These are phyloP conservation scores for Eugenia klotzschiana DNA, from an alignment of 441 rosid genomes.

Conservation along the genomic window DNA sequence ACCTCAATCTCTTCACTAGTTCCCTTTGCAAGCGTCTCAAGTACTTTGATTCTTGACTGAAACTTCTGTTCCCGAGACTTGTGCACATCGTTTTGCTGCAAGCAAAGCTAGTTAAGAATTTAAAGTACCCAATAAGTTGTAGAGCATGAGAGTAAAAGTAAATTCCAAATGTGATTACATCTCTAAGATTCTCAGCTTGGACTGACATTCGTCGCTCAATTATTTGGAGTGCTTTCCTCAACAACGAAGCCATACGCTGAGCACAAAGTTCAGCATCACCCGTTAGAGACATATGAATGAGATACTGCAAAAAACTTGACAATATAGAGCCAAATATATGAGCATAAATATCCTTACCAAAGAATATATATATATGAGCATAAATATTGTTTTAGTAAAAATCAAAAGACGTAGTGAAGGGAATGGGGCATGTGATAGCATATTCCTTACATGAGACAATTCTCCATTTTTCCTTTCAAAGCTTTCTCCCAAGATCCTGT, in stretches of 20 bases:
- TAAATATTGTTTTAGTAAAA: not conserved
- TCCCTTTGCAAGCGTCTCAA: constrained; percentile 76
- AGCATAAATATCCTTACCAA: not conserved
- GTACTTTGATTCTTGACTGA: constrained; percentile 53
- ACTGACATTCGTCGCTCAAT: constrained; percentile 64
- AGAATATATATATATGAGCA: not conserved
- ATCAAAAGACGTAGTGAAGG: not conserved
- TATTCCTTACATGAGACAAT: constrained; percentile 51
- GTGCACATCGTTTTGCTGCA: constrained; percentile 74
- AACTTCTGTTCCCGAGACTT: constrained; percentile 86
- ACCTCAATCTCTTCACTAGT: constrained; percentile 71
- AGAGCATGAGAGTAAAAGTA: constrained; percentile 1
- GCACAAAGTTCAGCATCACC: constrained; percentile 3
- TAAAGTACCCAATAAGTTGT: not conserved
- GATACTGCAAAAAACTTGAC: not conserved
- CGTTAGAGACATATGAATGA: constrained; percentile 1
- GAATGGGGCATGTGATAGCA: constrained; percentile 7
- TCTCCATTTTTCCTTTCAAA: constrained; percentile 55
- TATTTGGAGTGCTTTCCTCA: constrained; percentile 54
- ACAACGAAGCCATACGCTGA: constrained; percentile 39
- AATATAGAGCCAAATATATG: not conserved
- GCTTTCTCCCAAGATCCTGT: constrained; percentile 59
- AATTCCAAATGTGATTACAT: constrained; percentile 27
- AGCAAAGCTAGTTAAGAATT: constrained; percentile 9
- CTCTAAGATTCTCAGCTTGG: constrained; percentile 57